phyloP scores from a whole-genome alignment of 2,329 filamentous ascomycete species.

The Chaetomiaceae sp. region DNA sequence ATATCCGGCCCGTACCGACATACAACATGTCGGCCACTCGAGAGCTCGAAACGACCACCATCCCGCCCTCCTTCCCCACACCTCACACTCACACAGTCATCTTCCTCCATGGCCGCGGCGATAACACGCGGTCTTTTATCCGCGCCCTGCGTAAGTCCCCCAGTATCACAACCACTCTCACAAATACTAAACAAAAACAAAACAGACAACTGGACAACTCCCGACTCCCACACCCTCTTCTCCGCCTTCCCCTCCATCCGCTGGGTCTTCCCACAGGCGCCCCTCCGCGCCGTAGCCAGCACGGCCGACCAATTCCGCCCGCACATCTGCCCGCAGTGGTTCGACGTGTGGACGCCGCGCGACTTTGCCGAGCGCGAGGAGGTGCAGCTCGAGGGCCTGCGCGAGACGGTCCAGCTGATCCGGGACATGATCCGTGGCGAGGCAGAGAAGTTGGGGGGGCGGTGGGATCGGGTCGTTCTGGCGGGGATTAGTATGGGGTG shows the following conservation, averaged over 20 bases:
- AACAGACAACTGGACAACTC: conserved; percentile 28
- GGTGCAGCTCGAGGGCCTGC: conserved; percentile 38
- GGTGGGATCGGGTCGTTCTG: conserved; percentile 38
- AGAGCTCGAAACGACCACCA: conserved; percentile 9
- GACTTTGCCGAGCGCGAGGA: conserved; percentile 40
- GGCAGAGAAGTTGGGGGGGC: conserved; percentile 33
- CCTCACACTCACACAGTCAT: conserved; percentile 37
- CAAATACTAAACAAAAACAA: too few relatives aligned
- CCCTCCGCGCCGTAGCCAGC: conserved; percentile 28
- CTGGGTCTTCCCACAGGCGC: conserved; percentile 47
- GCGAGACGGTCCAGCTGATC: conserved; percentile 34
- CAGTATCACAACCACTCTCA: too few relatives aligned
- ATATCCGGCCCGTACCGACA: too few relatives aligned
- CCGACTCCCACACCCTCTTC: conserved; percentile 31
- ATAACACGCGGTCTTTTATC: conserved; percentile 33
- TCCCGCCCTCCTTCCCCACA: conserved; percentile 1
- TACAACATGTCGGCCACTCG: background rate
- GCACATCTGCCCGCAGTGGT: conserved; percentile 40
- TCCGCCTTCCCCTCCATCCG: conserved; percentile 41
- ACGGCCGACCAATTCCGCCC: conserved; percentile 4
- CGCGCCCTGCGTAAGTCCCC: conserved; percentile 24
- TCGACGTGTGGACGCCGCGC: conserved; percentile 43
- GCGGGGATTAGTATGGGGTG: conserved; percentile 45
- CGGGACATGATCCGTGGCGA: conserved; percentile 33
- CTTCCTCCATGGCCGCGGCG: conserved; percentile 44